Percentiles rank a stretch among this genome's conserved stretches.
phyloP scores from a whole-genome alignment of 495 filamentous ascomycete genomes.

The Tuber melanosporum region DNA sequence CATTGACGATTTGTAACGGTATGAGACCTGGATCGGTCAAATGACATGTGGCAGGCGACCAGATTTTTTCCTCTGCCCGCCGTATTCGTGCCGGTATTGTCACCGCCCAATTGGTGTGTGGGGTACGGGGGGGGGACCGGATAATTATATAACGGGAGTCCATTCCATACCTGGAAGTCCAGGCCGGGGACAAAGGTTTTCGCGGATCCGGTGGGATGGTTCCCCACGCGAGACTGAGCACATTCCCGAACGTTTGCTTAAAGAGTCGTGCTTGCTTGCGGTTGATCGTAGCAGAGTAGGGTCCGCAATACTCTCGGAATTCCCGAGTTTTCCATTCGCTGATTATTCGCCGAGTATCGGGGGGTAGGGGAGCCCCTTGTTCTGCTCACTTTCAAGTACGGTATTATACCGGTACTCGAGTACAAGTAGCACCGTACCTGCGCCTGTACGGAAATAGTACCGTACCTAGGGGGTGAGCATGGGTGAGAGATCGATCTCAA shows the following conservation, averaged over 20 bases:
- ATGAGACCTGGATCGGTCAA: neutral
- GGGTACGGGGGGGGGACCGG: neutral
- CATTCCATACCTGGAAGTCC: neutral
- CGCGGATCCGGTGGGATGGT: neutral
- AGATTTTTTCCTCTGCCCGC: neutral
- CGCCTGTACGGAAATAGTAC: neutral
- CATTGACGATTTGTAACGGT: neutral
- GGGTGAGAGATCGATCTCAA: neutral
- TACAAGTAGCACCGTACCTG: neutral
- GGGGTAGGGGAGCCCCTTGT: neutral
- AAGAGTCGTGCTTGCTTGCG: neutral
- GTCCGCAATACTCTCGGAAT: neutral
- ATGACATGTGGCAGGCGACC: neutral
- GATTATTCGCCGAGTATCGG: neutral
- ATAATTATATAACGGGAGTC: neutral
- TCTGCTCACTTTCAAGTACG: no score
- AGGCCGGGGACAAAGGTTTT: neutral
- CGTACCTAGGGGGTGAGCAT: neutral
- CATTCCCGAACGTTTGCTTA: neutral
- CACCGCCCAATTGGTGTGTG: neutral
- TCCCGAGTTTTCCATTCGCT: neutral
- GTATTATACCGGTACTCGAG: no score
- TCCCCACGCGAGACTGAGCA: neutral
- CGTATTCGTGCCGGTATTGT: neutral
- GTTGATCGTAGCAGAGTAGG: neutral